Percentiles rank a stretch among this genome's conserved stretches.
These are phyloP conservation scores for Helichrysum umbraculigerum DNA, from an alignment of 129 eudicot species.

Conservation along the genomic window DNA sequence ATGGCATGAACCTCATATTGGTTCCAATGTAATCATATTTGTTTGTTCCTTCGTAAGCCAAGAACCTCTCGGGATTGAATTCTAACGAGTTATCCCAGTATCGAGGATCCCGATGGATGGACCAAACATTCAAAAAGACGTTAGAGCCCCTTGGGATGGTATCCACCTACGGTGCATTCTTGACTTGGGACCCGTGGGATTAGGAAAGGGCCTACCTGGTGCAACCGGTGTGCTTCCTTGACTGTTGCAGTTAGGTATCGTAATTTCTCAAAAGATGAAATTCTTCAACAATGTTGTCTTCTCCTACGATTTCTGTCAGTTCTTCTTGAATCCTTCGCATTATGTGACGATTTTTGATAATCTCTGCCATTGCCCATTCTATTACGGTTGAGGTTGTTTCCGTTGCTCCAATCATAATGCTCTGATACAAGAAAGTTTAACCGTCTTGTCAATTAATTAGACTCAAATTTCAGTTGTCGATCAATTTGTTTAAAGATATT, in stretches of 20 bases:
- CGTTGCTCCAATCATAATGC: not conserved
- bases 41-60: not conserved
- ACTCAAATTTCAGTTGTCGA: too few species aligned
- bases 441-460: not conserved
- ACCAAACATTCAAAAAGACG: not conserved
- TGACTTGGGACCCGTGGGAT: not conserved
- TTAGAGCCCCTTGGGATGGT: not conserved
- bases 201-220: not conserved
- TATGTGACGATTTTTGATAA: too few species aligned
- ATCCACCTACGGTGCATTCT: not conserved
- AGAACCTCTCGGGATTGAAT: not conserved
- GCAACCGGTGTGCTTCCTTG: not conserved
- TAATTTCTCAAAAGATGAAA: not conserved
- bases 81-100: not conserved
- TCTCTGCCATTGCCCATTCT: not conserved
- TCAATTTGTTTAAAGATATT: too few species aligned
- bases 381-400: not conserved
- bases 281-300: not conserved
- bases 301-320: not conserved
- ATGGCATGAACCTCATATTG: not conserved
- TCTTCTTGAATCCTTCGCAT: not conserved
- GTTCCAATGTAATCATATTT: not conserved
- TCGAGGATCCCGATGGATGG: not conserved
- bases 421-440: not conserved
- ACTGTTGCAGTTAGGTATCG: not conserved